These are phyloP conservation scores for Stentor roeselii DNA, from an alignment of 73 alveolate genomes.

Conservation along the genomic window DNA sequence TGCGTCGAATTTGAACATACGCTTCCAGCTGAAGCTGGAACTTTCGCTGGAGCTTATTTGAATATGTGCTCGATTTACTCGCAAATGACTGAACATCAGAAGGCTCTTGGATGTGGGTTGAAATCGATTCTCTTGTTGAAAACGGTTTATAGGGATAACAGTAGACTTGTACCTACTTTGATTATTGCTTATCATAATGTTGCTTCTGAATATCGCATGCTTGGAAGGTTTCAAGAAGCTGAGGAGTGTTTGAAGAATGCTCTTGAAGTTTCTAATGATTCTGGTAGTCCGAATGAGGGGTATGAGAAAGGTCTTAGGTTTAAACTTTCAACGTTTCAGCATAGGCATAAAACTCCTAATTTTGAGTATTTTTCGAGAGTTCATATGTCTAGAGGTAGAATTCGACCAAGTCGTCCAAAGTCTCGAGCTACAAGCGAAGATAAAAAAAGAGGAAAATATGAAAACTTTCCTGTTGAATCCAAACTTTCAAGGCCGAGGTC, in stretches of 20 bases:
- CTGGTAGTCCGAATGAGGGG: not conserved
- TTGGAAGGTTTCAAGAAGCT: not conserved
- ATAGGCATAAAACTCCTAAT: not conserved
- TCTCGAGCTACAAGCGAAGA: too few species aligned
- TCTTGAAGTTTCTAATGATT: not conserved
- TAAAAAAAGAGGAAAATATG: not conserved
- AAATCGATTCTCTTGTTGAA: not conserved
- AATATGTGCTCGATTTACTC: not conserved
- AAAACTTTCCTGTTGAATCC: not conserved
- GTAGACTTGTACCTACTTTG: not conserved
- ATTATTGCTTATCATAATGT: not conserved
- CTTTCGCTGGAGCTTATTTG: slow-evolving; percentile 5
- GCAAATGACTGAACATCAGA: not conserved
- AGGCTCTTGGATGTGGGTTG: not conserved
- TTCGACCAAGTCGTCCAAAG: too few species aligned
- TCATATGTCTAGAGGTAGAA: not conserved
- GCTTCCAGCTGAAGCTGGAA: not conserved
- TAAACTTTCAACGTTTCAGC: not conserved
- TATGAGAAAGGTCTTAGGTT: not conserved
- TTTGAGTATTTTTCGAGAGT: not conserved
- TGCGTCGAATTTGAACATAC: not conserved
- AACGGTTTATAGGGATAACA: not conserved
- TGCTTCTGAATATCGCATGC: not conserved
- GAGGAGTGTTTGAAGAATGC: not conserved
- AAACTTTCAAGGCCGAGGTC: not conserved